phyloP scores from a whole-genome alignment of 176 grass and related monocot species.

The Eragrostis nindensis region DNA sequence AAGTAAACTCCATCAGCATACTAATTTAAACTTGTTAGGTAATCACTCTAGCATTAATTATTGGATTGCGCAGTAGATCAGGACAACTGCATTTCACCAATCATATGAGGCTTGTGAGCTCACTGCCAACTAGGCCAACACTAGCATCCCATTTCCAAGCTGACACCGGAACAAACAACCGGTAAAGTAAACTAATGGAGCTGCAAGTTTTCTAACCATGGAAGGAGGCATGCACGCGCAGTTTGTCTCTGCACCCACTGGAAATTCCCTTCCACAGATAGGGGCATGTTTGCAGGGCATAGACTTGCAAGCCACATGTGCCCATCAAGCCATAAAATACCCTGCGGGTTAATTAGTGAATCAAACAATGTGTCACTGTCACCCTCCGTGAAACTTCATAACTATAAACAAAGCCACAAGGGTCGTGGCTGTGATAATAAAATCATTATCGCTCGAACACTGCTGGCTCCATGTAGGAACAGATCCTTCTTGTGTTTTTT shows the following conservation, averaged over 20 bases:
- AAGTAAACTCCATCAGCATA: background rate
- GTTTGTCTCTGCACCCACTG: constrained; percentile 42
- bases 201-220: constrained; percentile 18
- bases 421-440: background rate
- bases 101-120: constrained; percentile 15
- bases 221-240: background rate
- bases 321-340: constrained; percentile 51
- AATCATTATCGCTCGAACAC: constrained; percentile 12
- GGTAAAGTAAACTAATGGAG: background rate
- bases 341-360: background rate
- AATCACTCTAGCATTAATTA: background rate
- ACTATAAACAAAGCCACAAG: constrained; percentile 28
- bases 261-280: constrained; percentile 34
- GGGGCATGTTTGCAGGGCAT: constrained; percentile 49
- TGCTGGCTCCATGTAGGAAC: background rate
- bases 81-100: constrained; percentile 40
- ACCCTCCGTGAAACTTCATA: constrained; percentile 28
- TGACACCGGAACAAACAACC: constrained; percentile 22
- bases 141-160: constrained; percentile 31
- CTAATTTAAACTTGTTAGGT: constrained; percentile 32
- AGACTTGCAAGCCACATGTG: constrained; percentile 49
- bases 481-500: background rate
- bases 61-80: constrained; percentile 25
- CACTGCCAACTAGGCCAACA: constrained; percentile 37
- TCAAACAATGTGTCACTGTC: constrained; percentile 15